Percentiles rank a stretch among this genome's conserved stretches.
phyloP scores from a whole-genome alignment of 805 yeast genomes.

The Ogataea nitratoaversa region DNA sequence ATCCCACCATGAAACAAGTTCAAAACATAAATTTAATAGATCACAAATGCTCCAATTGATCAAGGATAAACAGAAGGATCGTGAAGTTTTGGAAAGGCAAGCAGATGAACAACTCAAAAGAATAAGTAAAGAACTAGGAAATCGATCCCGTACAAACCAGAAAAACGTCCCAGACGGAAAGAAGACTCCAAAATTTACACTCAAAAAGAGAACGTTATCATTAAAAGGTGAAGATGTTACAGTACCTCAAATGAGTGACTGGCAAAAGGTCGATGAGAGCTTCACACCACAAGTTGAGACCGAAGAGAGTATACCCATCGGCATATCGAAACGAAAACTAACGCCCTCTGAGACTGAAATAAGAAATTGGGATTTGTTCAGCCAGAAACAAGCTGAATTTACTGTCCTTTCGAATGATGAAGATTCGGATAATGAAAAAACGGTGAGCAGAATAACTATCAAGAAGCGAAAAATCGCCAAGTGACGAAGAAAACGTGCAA shows the following conservation, averaged over 20 bases:
- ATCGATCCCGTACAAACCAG: background rate
- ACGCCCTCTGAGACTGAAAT: slow-evolving; percentile 22
- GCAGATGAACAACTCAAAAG: slow-evolving; percentile 16
- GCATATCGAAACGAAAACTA: slow-evolving; percentile 6
- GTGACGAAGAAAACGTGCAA: no score
- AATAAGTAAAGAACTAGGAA: background rate
- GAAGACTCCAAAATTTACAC: background rate
- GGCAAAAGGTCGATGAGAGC: slow-evolving; percentile 3
- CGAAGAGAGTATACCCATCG: background rate
- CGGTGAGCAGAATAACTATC: slow-evolving; percentile 9
- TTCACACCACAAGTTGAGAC: slow-evolving; percentile 3
- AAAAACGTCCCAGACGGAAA: background rate
- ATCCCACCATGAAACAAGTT: slow-evolving; percentile 31
- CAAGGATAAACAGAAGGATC: slow-evolving; percentile 23
- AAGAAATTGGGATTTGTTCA: slow-evolving; percentile 25
- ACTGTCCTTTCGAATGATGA: background rate
- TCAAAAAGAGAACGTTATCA: slow-evolving; percentile 5
- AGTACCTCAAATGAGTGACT: slow-evolving; percentile 3
- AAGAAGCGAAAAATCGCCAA: slow-evolving; percentile 14
- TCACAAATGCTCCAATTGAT: slow-evolving; percentile 22
- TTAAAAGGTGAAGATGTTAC: background rate
- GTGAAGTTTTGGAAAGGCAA: slow-evolving; percentile 9
- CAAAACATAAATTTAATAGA: slow-evolving; percentile 27
- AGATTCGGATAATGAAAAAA: slow-evolving; percentile 6
- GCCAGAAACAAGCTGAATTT: slow-evolving; percentile 11